Evolutionary conservation across 1,284 basidiomycete species (phyloP).

Genomic region (Leccinum pachyderme): DNA sequence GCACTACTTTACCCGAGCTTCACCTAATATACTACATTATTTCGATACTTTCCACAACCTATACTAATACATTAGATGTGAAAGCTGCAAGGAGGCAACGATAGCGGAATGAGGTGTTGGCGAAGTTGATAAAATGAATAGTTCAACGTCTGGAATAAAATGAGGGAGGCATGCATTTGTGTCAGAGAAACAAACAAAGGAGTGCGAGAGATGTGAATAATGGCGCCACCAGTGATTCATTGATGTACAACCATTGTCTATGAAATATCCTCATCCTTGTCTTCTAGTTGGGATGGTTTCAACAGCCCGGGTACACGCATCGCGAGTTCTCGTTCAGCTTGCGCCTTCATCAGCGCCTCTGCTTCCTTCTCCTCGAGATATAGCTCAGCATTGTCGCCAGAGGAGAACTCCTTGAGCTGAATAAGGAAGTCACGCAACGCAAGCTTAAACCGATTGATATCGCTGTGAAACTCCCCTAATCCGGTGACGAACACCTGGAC

Average conservation of each 20-base stretch:
- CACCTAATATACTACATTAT: constrained; percentile 30
- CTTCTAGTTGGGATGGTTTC: constrained; percentile 92
- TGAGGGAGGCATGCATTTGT: constrained; percentile 23
- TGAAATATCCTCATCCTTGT: constrained; percentile 85
- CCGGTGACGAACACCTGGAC: constrained; percentile 79
- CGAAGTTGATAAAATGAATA: constrained; percentile 27
- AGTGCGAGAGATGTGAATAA: constrained; percentile 4
- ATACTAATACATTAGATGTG: constrained; percentile 40
- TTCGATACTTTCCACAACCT: constrained; percentile 29
- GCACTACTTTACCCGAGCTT: constrained; percentile 5
- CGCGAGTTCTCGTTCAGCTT: constrained; percentile 84
- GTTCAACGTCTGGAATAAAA: constrained; percentile 26
- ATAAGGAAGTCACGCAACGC: constrained; percentile 92
- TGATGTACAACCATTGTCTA: constrained; percentile 18
- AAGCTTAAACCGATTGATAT: constrained; percentile 92
- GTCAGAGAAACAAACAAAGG: constrained; percentile 17
- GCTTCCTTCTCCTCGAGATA: constrained; percentile 95
- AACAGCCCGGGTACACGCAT: constrained; percentile 98
- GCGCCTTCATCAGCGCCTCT: constrained; percentile 64
- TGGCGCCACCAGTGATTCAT: neutral
- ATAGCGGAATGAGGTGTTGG: constrained; percentile 31
- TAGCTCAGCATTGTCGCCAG: constrained; percentile 76
- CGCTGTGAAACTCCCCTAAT: constrained; percentile 84
- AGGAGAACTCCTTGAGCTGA: constrained; percentile 89
- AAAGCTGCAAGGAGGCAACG: constrained; percentile 30